Conservation (phyloP, 2,329 filamentous ascomycete species). For the Aspergillus terreus region DNA sequence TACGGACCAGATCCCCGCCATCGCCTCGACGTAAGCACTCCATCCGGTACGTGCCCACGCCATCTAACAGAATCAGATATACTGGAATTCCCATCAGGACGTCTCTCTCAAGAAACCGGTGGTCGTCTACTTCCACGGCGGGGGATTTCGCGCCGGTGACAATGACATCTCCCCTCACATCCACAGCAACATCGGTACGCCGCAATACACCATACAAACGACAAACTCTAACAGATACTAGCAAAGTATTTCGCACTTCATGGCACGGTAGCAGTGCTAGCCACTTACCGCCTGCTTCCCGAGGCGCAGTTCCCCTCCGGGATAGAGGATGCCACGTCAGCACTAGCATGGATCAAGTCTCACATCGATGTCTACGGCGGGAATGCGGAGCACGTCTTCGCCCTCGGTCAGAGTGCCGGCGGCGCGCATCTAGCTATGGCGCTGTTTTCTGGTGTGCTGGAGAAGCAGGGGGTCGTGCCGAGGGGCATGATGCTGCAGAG, state of each 20-base stretch:
- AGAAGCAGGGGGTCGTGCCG: neutral
- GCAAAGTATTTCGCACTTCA: neutral
- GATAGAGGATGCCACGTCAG: neutral
- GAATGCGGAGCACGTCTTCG: neutral
- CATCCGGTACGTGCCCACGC: neutral
- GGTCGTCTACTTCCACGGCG: constrained; percentile 6
- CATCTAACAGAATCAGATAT: neutral
- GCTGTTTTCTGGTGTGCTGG: neutral
- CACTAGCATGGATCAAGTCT: neutral
- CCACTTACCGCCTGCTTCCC: constrained; percentile 3
- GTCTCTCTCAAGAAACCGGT: neutral
- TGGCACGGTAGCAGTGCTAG: neutral
- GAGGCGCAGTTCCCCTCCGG: neutral
- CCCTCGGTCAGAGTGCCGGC: constrained; percentile 3
- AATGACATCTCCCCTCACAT: constrained; percentile 5
- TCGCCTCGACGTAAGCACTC: neutral
- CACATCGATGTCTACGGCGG: neutral
- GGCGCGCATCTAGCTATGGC: constrained; percentile 4
- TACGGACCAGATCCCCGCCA: neutral
- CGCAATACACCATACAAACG: neutral
- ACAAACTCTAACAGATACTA: neutral
- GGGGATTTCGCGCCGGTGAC: constrained; percentile 3
- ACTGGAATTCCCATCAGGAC: neutral
- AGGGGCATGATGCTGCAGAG: constrained; percentile 2
- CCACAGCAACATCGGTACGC: constrained; percentile 4